Percentiles rank a stretch among this genome's conserved stretches.
phyloP scores from a whole-genome alignment of 2,329 filamentous ascomycete species.

The Dactylellina cionopaga region DNA sequence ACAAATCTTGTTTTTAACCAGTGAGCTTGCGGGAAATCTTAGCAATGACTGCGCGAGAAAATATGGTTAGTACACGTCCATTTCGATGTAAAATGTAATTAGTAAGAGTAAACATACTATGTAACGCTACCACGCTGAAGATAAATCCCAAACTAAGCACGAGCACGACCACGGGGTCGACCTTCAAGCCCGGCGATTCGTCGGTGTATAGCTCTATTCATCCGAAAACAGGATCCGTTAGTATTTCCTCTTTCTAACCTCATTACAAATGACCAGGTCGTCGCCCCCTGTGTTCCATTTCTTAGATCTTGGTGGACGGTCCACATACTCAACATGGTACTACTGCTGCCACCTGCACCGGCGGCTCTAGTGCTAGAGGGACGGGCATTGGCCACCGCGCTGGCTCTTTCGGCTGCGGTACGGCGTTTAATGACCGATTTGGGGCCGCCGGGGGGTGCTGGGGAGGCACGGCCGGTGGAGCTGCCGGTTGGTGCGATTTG shows the following conservation, averaged over 20 bases:
- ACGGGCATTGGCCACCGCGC: slow-evolving; percentile 92
- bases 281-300: not conserved
- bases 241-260: not conserved
- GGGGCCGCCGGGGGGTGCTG: slow-evolving; percentile 89
- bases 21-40: slow-evolving; percentile 89
- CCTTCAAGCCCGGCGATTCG: slow-evolving; percentile 95
- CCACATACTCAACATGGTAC: slow-evolving; percentile 93
- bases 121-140: slow-evolving; percentile 95
- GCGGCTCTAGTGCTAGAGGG: slow-evolving; percentile 92
- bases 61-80: slow-evolving; percentile 18
- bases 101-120: slow-evolving; percentile 91
- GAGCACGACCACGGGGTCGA: slow-evolving; percentile 96
- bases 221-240: not conserved
- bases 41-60: slow-evolving; percentile 78
- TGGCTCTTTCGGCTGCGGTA: slow-evolving; percentile 95
- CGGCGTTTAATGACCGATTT: slow-evolving; percentile 94
- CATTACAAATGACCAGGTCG: not conserved
- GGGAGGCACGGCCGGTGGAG: slow-evolving; percentile 82
- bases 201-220: slow-evolving; percentile 90
- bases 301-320: slow-evolving; percentile 26
- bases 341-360: slow-evolving; percentile 93
- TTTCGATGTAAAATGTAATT: not conserved
- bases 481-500: slow-evolving; percentile 67
- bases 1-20: slow-evolving; percentile 46
- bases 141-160: slow-evolving; percentile 98